Evolutionary conservation across 192 early-diverging fungal species (phyloP).

Genomic region (Umbelopsis ramanniana): DNA sequence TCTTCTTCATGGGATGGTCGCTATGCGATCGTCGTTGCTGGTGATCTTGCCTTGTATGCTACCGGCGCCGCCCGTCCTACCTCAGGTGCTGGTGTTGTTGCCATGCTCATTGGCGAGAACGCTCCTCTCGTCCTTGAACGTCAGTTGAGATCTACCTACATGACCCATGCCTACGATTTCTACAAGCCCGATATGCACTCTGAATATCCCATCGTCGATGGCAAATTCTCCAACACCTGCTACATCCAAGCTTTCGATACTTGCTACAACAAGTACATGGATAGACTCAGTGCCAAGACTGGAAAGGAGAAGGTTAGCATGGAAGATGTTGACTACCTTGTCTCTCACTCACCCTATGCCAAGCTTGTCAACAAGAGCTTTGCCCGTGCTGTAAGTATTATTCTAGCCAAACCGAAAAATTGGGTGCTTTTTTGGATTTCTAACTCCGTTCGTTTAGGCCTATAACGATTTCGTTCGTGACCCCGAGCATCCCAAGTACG

Average conservation of each 20-base stretch:
- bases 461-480: constrained; percentile 93
- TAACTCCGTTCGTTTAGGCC: constrained; percentile 44
- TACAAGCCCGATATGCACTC: constrained; percentile 98
- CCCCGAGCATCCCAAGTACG: constrained; percentile 64
- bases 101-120: constrained; percentile 90
- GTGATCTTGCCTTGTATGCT: constrained; percentile 97
- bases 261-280: constrained; percentile 84
- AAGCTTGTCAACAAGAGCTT: constrained; percentile 97
- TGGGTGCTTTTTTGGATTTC: neutral
- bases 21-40: constrained; percentile 86
- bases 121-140: constrained; percentile 94
- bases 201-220: constrained; percentile 98
- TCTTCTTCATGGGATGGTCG: constrained; percentile 94
- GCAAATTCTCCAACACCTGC: constrained; percentile 90
- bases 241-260: constrained; percentile 91
- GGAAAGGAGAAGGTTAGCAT: constrained; percentile 49
- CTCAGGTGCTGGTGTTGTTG: constrained; percentile 90
- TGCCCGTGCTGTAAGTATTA: constrained; percentile 68
- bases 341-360: constrained; percentile 98
- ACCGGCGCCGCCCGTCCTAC: constrained; percentile 90
- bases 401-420: no score
- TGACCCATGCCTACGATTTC: constrained; percentile 98
- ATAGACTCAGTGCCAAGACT: constrained; percentile 57
- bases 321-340: constrained; percentile 75
- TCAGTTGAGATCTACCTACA: constrained; percentile 75